Base-by-base conservation (phyloP, 2,329 filamentous ascomycete genomes). In the Diplocarpon mali region DNA sequence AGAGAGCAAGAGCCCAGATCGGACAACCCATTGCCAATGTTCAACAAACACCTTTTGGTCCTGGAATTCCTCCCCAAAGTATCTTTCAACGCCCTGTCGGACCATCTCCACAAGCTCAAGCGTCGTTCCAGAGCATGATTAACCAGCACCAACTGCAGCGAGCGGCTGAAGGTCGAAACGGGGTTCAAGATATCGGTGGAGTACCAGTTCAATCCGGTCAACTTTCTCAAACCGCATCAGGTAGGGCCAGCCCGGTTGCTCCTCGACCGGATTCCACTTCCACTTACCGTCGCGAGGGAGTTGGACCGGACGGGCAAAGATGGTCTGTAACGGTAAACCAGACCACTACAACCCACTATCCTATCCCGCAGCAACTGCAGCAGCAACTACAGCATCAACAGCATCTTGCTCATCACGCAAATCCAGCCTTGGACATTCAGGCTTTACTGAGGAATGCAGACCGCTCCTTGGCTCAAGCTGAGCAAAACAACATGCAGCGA, bases 311-410 rank as follows among this genome's bases (percentile, higher is more conserved):
- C 51, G 72, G 72, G 13, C 65, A 72, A 46, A 64, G 70, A 45
- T 73, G 69, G 67, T 69, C 70, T 35, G 63, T 75, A 42, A 72
- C 69, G 2, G 63, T 71, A 42, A 74, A 73, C 53, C 69, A 72
- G 49, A 64, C 65, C 30, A 32, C 30, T 32, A n/a, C 47, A 53
- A 40, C 50, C 20, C 20, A 24, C 20, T 24, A 24, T 24, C 20
- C 20, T 24, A 24, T 24, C 20, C 20, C 20, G 20, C 20, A 2
- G 60, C 53, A 15, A 53, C 56, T 11, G 55, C 54, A 37, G 13
- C 47, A 53, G 38, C 50, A 47, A 28, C 42, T 46, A 27, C 49
- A 47, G 37, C 50, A 48, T 35, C 35, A 45, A 12, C 46, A 46
- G 13, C 32, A 43, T 13, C 36, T 30, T 37, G 20, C 38, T 37